Evolutionary conservation across 495 filamentous ascomycete species (phyloP).

Genomic region (Podospora anserina): DNA sequence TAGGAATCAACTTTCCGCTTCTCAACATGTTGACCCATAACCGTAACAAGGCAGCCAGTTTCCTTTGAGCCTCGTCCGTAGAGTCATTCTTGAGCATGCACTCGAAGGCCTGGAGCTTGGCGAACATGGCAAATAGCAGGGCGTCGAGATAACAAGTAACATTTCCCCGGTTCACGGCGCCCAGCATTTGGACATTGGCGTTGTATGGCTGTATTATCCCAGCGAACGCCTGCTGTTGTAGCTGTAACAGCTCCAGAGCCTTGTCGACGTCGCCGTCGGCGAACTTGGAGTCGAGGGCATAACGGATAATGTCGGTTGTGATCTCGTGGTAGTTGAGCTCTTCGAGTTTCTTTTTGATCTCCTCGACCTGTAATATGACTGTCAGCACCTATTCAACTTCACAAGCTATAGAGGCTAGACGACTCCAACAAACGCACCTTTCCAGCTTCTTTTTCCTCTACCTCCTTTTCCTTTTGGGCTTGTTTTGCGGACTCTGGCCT

Average conservation of each 20-base stretch:
- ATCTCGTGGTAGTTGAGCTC: conserved; percentile 52
- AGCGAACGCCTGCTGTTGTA: conserved; percentile 75
- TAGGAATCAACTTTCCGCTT: conserved; percentile 77
- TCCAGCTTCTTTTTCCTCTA: conserved; percentile 43
- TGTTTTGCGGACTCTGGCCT: conserved; percentile 51
- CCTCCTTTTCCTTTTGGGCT: conserved; percentile 53
- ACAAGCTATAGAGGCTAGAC: neutral
- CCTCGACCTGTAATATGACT: conserved; percentile 48
- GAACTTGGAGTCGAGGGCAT: conserved; percentile 63
- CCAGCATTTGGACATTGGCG: conserved; percentile 65
- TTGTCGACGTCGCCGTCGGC: conserved; percentile 68
- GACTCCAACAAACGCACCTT: conserved; percentile 32
- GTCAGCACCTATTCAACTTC: neutral
- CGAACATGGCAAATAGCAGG: conserved; percentile 96
- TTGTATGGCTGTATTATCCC: conserved; percentile 75
- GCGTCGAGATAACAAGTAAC: conserved; percentile 93
- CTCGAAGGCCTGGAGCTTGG: conserved; percentile 83
- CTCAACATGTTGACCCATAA: conserved; percentile 92
- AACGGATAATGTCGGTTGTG: conserved; percentile 61
- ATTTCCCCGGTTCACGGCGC: conserved; percentile 78
- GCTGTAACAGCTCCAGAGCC: conserved; percentile 68
- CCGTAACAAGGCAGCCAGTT: conserved; percentile 68
- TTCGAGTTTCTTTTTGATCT: conserved; percentile 50
- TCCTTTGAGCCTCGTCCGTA: conserved; percentile 67
- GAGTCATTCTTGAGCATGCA: conserved; percentile 64